These are phyloP conservation scores for Nakaseomyces uthaithaninus DNA, from an alignment of 1,139 yeast genomes.

Conservation along the genomic window DNA sequence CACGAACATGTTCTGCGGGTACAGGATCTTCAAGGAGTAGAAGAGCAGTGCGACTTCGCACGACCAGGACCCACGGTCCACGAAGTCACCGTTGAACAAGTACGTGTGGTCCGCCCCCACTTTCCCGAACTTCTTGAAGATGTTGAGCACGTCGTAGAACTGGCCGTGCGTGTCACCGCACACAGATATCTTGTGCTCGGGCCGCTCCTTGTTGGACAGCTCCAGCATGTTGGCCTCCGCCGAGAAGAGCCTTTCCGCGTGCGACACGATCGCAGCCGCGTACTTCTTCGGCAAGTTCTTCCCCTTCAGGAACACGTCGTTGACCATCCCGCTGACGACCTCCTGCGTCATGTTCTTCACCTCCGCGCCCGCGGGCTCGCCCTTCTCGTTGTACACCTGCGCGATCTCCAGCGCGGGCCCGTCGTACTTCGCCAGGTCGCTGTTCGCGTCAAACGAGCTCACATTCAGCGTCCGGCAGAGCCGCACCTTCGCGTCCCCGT, in stretches of 20 bases:
- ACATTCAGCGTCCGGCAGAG: slow-evolving; percentile 41
- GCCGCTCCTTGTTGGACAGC: slow-evolving; percentile 36
- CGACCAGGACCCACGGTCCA: slow-evolving; percentile 97
- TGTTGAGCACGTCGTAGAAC: slow-evolving; percentile 76
- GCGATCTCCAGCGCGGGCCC: slow-evolving; percentile 53
- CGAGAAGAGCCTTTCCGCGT: slow-evolving; percentile 57
- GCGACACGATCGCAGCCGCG: slow-evolving; percentile 73
- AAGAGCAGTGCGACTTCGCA: slow-evolving; percentile 86
- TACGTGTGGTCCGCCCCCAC: slow-evolving; percentile 60
- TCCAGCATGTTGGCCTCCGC: slow-evolving; percentile 74
- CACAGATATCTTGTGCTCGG: slow-evolving; percentile 49
- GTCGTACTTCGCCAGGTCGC: slow-evolving; percentile 41
- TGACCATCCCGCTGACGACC: slow-evolving; percentile 59
- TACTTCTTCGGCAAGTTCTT: slow-evolving; percentile 70
- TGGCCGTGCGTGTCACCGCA: slow-evolving; percentile 99
- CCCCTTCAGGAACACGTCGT: slow-evolving; percentile 58
- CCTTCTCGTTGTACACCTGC: slow-evolving; percentile 29
- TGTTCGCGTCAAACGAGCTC: slow-evolving; percentile 38
- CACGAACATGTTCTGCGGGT: slow-evolving; percentile 63
- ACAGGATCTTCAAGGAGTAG: slow-evolving; percentile 68
- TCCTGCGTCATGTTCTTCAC: slow-evolving; percentile 35
- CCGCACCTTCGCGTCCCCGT: slow-evolving; percentile 36
- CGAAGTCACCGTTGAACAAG: slow-evolving; percentile 93
- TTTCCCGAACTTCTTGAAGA: slow-evolving; percentile 65
- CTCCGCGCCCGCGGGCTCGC: slow-evolving; percentile 26